Conservation (phyloP, 2,329 filamentous ascomycete species). For the Penicillium sp. region DNA sequence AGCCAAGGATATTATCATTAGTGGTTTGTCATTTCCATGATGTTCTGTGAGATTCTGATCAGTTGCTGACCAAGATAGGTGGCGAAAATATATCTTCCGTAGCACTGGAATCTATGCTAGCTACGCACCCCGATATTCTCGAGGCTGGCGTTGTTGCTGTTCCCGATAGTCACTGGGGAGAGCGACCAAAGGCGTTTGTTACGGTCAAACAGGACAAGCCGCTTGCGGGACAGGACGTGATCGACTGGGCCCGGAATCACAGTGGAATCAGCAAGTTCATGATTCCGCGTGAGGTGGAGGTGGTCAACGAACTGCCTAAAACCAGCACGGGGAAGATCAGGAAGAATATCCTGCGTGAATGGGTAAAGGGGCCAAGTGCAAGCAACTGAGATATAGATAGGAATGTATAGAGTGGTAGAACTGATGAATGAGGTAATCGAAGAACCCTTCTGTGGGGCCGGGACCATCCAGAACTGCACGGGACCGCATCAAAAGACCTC, state of each 20-base stretch:
- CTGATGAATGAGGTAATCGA: not conserved
- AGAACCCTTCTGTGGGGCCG: not conserved
- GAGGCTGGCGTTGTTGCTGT: conserved; percentile 91
- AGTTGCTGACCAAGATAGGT: conserved; percentile 49
- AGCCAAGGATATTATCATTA: conserved; percentile 98
- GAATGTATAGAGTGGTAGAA: not conserved
- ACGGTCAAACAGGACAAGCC: conserved; percentile 70
- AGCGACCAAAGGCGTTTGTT: conserved; percentile 90
- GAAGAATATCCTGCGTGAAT: conserved; percentile 88
- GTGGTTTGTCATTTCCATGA: conserved; percentile 54
- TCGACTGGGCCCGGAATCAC: conserved; percentile 79
- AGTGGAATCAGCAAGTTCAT: conserved; percentile 87
- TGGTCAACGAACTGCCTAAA: conserved; percentile 88
- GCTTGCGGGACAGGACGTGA: conserved; percentile 66
- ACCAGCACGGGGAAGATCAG: conserved; percentile 95
- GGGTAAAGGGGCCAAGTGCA: conserved; percentile 61
- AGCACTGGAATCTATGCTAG: conserved; percentile 84
- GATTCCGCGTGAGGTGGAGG: conserved; percentile 70
- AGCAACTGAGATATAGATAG: not conserved
- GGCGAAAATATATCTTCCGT: conserved; percentile 97
- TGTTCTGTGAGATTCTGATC: not conserved
- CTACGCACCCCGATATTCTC: conserved; percentile 81
- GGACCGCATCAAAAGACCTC: conserved; percentile 11
- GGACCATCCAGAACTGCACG: conserved; percentile 5
- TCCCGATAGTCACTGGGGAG: conserved; percentile 87